phyloP scores from a whole-genome alignment of 192 early-diverging fungal species.

The Chytriomyces sp. region DNA sequence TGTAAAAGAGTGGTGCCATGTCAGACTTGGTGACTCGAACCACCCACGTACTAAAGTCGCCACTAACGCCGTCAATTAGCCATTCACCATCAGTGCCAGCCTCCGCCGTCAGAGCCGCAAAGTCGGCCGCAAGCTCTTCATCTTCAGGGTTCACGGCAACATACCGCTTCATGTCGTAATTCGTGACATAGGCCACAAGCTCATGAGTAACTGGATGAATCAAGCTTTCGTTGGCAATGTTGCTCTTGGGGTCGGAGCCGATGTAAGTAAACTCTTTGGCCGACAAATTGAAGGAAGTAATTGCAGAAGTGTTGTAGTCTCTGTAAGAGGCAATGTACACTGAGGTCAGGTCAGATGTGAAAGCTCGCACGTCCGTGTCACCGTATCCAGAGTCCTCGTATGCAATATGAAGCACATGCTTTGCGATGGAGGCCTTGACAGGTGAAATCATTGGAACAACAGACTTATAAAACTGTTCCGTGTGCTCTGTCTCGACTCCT shows the following conservation, averaged over 20 bases:
- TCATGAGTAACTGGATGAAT: conserved; percentile 14
- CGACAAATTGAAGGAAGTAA: background rate
- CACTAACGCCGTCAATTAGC: background rate
- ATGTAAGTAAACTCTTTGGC: background rate
- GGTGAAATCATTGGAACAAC: no score
- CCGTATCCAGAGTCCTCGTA: background rate
- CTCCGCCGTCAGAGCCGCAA: background rate
- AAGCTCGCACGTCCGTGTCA: background rate
- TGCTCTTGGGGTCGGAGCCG: background rate
- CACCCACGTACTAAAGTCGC: background rate
- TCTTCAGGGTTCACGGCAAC: background rate
- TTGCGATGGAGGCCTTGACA: conserved; percentile 1
- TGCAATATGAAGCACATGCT: conserved; percentile 2
- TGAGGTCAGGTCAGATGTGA: background rate
- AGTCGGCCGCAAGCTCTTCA: background rate
- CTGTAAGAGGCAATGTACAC: background rate
- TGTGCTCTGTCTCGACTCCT: background rate
- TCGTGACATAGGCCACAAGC: background rate
- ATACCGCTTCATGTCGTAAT: conserved; percentile 1
- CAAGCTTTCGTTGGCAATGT: background rate
- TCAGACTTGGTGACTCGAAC: background rate
- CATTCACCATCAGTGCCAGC: conserved; percentile 11
- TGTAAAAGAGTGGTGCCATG: background rate
- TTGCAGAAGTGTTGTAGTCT: conserved; percentile 10
- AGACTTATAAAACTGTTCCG: no score